Evolutionary conservation across 768 basidiomycete species (phyloP).

Genomic region (Baorangia bicolor): DNA sequence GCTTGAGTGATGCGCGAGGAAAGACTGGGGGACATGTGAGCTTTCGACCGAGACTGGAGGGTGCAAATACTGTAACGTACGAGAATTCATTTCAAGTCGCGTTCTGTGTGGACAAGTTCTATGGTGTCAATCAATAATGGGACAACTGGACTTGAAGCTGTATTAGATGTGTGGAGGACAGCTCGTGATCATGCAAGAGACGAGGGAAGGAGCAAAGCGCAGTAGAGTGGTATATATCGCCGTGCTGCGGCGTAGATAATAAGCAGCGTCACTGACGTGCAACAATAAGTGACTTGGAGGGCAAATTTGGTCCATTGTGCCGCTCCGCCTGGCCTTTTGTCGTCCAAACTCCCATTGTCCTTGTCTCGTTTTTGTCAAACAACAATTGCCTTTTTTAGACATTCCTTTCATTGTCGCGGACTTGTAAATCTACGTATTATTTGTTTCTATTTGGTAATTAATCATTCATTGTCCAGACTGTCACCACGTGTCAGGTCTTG

Average conservation of each 20-base stretch:
- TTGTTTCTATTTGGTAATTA: constrained; percentile 11
- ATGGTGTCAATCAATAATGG: background rate
- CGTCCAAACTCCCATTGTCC: constrained; percentile 22
- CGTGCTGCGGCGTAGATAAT: constrained; percentile 1
- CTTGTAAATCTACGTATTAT: constrained; percentile 11
- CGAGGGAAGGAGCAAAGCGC: background rate
- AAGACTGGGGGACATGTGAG: constrained; percentile 20
- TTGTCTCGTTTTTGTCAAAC: constrained; percentile 23
- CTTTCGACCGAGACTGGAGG: background rate
- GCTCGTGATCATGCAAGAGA: constrained; percentile 6
- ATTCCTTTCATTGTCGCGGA: constrained; percentile 20
- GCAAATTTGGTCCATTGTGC: constrained; percentile 9
- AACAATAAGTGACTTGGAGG: constrained; percentile 13
- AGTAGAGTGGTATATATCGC: constrained; percentile 20
- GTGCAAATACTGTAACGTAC: constrained; percentile 11
- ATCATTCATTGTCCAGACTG: constrained; percentile 5
- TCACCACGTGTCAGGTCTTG: too few relatives aligned
- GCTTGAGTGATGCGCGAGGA: constrained; percentile 25
- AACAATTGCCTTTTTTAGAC: constrained; percentile 20
- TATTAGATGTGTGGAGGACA: constrained; percentile 1
- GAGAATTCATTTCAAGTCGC: constrained; percentile 22
- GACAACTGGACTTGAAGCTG: constrained; percentile 5
- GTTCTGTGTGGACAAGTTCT: background rate
- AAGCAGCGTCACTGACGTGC: constrained; percentile 9
- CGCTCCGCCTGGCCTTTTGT: constrained; percentile 21